Evolutionary conservation across 768 basidiomycete genomes (phyloP), one percentile per base, ranked within the genome.

Genomic region (Podaxis mareebaensis): DNA sequence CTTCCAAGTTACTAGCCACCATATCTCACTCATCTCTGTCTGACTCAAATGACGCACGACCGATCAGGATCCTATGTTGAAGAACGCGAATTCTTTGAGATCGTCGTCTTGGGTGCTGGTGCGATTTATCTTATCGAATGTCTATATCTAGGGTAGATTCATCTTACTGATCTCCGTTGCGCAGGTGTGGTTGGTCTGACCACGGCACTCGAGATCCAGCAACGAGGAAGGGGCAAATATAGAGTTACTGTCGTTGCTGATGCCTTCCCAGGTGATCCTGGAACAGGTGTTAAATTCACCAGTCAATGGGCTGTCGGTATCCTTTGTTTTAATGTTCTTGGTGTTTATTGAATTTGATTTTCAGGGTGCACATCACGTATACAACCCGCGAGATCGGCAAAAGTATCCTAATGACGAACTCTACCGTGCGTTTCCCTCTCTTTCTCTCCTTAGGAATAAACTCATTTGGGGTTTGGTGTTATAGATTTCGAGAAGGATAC

Each of bases 181-280:
- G 4, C 59, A 93, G 92, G 92, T 53, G 91, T 93, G 0, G 73
- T 93, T 3, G 92, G 92, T 3, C 78, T 94, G 30, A 88, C 91
- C 0, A 90, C 92, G 3, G 92, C 91, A 0, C 67, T 93, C 38
- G 85, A 80, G 67, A 76, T 92, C 11, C 90, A 91, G 70, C 85
- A 89, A 66, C 33, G 61, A 8, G 54, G 61, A 8, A 78, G 77
- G 15, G 84, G 84, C 8, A 79, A 76, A 4, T 89, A 90, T 69
- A 74, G 76, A 3, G 91, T 93, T 17, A 85, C 85, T 1, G 79
- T 95, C 57, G 74, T 93, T 11, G 88, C 92, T 0, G 90, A 92
- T 57, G 77, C 81, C 1, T 78, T 93, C 44, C 92, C 92, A 0
- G 86, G 80, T 42, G 93, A 94, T 72, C 81, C 85, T 1, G 88